Conservation (phyloP, 2,329 filamentous ascomycete genomes). For the Aspergillus spinulosporus region DNA sequence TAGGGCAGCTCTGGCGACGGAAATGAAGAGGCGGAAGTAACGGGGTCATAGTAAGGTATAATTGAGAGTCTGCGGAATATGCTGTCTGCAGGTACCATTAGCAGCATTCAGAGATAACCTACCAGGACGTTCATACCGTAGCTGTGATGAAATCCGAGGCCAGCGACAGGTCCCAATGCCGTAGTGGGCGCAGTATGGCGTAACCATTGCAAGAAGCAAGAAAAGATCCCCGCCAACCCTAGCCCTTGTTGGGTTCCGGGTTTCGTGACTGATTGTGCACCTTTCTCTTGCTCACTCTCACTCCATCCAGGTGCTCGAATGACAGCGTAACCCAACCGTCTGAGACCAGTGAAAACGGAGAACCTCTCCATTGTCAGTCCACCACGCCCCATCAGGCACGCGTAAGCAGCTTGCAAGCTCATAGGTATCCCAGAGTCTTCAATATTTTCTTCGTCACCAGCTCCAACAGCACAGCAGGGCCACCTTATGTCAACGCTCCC, state of each 20-base stretch:
- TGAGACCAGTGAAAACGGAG: conserved; percentile 83
- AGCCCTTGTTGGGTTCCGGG: conserved; percentile 18
- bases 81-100: conserved; percentile 53
- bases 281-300: conserved; percentile 31
- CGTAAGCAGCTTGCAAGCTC: conserved; percentile 87
- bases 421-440: conserved; percentile 72
- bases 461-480: conserved; percentile 53
- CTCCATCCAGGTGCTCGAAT: conserved; percentile 63
- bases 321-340: conserved; percentile 78
- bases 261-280: not conserved
- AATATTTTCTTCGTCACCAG: conserved; percentile 38
- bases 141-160: conserved; percentile 55
- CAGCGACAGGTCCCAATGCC: conserved; percentile 52
- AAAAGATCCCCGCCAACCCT: conserved; percentile 34
- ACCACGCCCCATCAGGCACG: conserved; percentile 72
- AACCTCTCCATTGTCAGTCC: conserved; percentile 73
- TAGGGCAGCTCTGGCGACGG: conserved; percentile 55
- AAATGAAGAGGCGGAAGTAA: conserved; percentile 27
- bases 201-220: conserved; percentile 37
- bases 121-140: conserved; percentile 44
- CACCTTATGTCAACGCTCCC: conserved; percentile 86
- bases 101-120: not conserved
- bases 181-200: conserved; percentile 29
- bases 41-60: conserved; percentile 69
- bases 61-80: conserved; percentile 77